phyloP scores from a whole-genome alignment of 1,284 basidiomycete species.

The Moesziomyces globuligerus region DNA sequence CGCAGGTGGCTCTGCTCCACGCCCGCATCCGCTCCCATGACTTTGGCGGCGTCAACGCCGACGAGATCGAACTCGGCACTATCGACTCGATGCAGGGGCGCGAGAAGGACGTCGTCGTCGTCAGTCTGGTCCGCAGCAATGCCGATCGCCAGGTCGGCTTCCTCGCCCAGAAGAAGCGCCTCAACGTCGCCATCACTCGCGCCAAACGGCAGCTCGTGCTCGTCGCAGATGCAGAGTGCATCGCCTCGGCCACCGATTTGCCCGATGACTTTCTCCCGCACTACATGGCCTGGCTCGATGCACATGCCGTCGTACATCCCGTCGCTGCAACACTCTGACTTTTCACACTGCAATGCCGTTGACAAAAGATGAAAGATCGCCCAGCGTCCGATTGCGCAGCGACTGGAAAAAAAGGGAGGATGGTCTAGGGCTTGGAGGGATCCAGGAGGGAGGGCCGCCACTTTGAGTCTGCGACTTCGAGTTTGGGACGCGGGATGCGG shows the following conservation, averaged over 20 bases:
- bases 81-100: constrained; percentile 64
- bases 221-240: constrained; percentile 60
- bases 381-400: too few species aligned
- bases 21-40: constrained; percentile 64
- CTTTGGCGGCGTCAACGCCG: constrained; percentile 8
- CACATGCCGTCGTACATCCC: constrained; percentile 79
- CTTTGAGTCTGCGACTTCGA: constrained; percentile 27
- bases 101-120: constrained; percentile 63
- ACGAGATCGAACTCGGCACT: constrained; percentile 58
- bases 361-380: neutral
- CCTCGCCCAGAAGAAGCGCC: constrained; percentile 55
- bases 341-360: neutral
- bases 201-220: constrained; percentile 62
- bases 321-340: constrained; percentile 29
- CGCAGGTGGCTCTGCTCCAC: constrained; percentile 70
- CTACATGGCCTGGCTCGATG: constrained; percentile 90
- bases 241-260: constrained; percentile 32
- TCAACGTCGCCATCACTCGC: constrained; percentile 66
- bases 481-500: constrained; percentile 19
- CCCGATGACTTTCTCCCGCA: constrained; percentile 65
- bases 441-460: constrained; percentile 35
- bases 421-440: neutral
- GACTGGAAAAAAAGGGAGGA: neutral
- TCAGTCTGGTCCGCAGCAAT: constrained; percentile 61
- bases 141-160: constrained; percentile 58